A percentile compares a stretch with the other conserved stretches of the same genome.
These are phyloP conservation scores for Naegleria gruberi DNA, from an alignment of 208 protist species.

Conservation along the genomic window DNA sequence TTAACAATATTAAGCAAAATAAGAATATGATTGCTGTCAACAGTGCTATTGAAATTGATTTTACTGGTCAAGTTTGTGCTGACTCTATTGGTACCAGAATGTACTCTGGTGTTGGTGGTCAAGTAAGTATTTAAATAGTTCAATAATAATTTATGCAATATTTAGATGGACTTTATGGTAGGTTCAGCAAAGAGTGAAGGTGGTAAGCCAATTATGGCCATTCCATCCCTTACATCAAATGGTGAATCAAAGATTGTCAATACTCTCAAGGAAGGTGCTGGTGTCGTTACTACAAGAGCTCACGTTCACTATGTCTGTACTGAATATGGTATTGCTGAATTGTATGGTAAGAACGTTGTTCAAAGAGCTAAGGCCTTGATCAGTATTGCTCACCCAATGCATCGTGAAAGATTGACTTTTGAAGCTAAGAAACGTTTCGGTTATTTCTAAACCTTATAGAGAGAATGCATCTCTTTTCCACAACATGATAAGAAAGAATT, in stretches of 20 bases:
- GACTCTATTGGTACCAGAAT: slow-evolving; percentile 41
- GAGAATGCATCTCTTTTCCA: too few relatives aligned
- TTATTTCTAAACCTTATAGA: background rate
- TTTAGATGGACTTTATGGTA: slow-evolving; percentile 15
- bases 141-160: background rate
- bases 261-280: slow-evolving; percentile 34
- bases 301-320: slow-evolving; percentile 47
- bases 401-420: background rate
- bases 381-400: slow-evolving; percentile 26
- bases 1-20: slow-evolving; percentile 43
- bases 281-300: slow-evolving; percentile 34
- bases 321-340: slow-evolving; percentile 41
- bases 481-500: too few relatives aligned
- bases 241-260: slow-evolving; percentile 38
- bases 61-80: slow-evolving; percentile 45
- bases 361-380: slow-evolving; percentile 40
- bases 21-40: slow-evolving; percentile 44
- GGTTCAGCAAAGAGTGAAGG: slow-evolving; percentile 35
- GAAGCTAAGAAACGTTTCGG: background rate
- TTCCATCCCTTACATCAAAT: slow-evolving; percentile 26
- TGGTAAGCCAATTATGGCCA: slow-evolving; percentile 23
- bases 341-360: slow-evolving; percentile 40
- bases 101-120: slow-evolving; percentile 45
- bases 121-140: too few relatives aligned
- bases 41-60: slow-evolving; percentile 42